Base-by-base conservation (phyloP, 306 rosid genomes). In the Rosa persica region DNA sequence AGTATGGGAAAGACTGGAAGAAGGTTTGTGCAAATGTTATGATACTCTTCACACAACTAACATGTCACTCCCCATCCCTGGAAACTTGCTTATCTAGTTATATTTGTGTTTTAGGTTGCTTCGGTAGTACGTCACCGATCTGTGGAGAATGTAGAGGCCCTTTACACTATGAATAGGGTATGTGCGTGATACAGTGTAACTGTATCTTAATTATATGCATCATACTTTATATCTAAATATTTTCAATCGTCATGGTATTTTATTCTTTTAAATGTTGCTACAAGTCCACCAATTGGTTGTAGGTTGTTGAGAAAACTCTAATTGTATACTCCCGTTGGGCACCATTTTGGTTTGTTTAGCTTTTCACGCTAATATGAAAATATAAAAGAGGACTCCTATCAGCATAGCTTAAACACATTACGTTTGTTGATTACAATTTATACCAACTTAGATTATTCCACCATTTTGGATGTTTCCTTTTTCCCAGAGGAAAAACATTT, bases 1-100 rank as follows among this genome's bases (percentile, higher is more conserved):
- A 86, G 83, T 75, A 85, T 81, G 99, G 98, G 73, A 93, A 85
- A 86, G 98, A 95, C 72, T 95, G 99, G 99, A 95, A 88, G 87
- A 90, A 91, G 98, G 99, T 91, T 62, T 82, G 93, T 84, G 61
- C 44, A 70, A 38, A 61, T 75, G 76, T 61, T 54, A 25, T 82
- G 27, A 67, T 71, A 52, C 67, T 78, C 22, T 76, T 76, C 52
- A 77, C 48, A 17, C 17, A 25, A 57, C 12, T 60, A 74, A 58
- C 30, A 60, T 43, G 43, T 60, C 51, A 58, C 19, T 38, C 16
- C 3, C 27, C 20, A 12, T 61, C 23, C 44, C 67, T 3, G 17
- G 13, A 27, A 42, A 48, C 57, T 60, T 60, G 20, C 30, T 75
- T 19, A 43, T 43, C n/a, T 12, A 54, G 65, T 51, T 34, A 5